Evolutionary conservation across 1,284 basidiomycete genomes (phyloP).

Genomic region (Ganoderma boninense): DNA sequence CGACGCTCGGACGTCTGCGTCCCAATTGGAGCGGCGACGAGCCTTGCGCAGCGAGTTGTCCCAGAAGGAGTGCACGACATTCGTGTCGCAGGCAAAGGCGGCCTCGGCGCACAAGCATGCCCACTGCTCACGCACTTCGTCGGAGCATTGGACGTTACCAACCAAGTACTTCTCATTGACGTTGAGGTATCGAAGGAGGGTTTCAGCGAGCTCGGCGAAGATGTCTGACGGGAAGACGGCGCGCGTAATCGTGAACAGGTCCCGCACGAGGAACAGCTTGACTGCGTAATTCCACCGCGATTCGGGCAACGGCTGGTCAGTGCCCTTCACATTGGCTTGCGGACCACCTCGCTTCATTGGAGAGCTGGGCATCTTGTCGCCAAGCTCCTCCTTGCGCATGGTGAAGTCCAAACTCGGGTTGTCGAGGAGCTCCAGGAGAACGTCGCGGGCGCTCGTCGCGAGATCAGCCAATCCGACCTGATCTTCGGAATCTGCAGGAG

Average conservation of each 20-base stretch:
- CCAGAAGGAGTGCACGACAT: slow-evolving; percentile 66
- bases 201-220: slow-evolving; percentile 52
- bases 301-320: slow-evolving; percentile 24
- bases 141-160: slow-evolving; percentile 49
- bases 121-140: slow-evolving; percentile 61
- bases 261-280: slow-evolving; percentile 60
- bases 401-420: slow-evolving; percentile 60
- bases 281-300: slow-evolving; percentile 49
- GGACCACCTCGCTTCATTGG: slow-evolving; percentile 28
- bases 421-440: slow-evolving; percentile 60
- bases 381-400: slow-evolving; percentile 35
- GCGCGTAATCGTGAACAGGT: slow-evolving; percentile 61
- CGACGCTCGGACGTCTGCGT: slow-evolving; percentile 45
- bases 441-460: slow-evolving; percentile 48
- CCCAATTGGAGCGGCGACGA: slow-evolving; percentile 44
- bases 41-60: slow-evolving; percentile 34
- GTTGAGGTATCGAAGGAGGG: slow-evolving; percentile 57
- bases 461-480: slow-evolving; percentile 48
- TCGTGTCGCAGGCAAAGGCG: slow-evolving; percentile 49
- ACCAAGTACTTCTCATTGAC: slow-evolving; percentile 56
- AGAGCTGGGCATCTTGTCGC: slow-evolving; percentile 27
- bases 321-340: slow-evolving; percentile 8
- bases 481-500: slow-evolving; percentile 43
- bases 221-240: slow-evolving; percentile 50
- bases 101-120: slow-evolving; percentile 64